These are phyloP conservation scores for Xylaria sp. DNA, from an alignment of 2,329 filamentous ascomycete species.

Conservation along the genomic window DNA sequence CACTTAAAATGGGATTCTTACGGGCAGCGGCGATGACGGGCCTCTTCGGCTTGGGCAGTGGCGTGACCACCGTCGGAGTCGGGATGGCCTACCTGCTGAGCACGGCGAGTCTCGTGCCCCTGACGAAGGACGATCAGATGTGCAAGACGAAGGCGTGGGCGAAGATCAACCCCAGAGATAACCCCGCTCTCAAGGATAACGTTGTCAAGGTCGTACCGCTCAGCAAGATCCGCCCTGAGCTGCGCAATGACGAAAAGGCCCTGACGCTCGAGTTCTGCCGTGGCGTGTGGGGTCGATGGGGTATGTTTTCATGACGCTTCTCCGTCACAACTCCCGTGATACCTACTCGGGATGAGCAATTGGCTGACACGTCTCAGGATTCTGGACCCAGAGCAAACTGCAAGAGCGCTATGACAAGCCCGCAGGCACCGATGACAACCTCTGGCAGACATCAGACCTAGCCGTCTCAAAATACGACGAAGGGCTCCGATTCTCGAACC, in stretches of 20 bases:
- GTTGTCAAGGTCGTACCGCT: slow-evolving; percentile 59
- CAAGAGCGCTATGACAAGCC: slow-evolving; percentile 32
- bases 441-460: slow-evolving; percentile 30
- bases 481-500: slow-evolving; percentile 31
- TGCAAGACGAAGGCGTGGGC: slow-evolving; percentile 53
- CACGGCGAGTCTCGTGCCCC: slow-evolving; percentile 51
- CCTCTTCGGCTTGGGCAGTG: slow-evolving; percentile 42
- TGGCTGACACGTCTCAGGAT: slow-evolving; percentile 39
- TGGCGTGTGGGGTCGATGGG: slow-evolving; percentile 61
- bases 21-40: slow-evolving; percentile 39
- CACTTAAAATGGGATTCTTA: slow-evolving; percentile 46
- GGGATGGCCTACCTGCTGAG: slow-evolving; percentile 49
- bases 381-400: slow-evolving; percentile 33
- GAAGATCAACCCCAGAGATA: slow-evolving; percentile 56
- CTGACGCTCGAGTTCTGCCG: slow-evolving; percentile 62
- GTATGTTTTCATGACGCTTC: slow-evolving; percentile 38
- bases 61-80: slow-evolving; percentile 43
- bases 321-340: not conserved
- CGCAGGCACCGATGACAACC: slow-evolving; percentile 29
- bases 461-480: slow-evolving; percentile 26
- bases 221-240: slow-evolving; percentile 57
- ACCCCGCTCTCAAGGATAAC: slow-evolving; percentile 59
- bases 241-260: slow-evolving; percentile 54
- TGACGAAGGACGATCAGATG: slow-evolving; percentile 55
- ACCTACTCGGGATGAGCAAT: not conserved